Conservation (phyloP, 495 filamentous ascomycete species). For the Neurospora sp. region DNA sequence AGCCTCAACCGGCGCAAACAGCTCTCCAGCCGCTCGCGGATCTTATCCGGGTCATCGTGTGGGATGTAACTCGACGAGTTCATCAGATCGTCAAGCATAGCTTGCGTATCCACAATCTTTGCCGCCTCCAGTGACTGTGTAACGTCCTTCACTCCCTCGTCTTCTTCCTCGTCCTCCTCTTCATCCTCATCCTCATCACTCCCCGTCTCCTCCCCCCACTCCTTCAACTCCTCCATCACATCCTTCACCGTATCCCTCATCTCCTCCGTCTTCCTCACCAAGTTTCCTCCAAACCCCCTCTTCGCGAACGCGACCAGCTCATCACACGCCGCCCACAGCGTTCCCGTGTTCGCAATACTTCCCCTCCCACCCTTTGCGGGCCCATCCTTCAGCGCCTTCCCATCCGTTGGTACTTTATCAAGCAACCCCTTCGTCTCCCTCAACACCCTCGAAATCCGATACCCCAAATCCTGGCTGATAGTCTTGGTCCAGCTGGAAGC, state of each 20-base stretch:
- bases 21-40: conserved; percentile 47
- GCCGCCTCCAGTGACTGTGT: conserved; percentile 12
- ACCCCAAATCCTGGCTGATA: conserved; percentile 47
- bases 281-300: conserved; percentile 54
- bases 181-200: conserved; percentile 34
- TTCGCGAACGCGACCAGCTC: conserved; percentile 47
- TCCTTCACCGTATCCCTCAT: conserved; percentile 66
- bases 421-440: conserved; percentile 37
- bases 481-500: conserved; percentile 47
- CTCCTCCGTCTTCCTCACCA: conserved; percentile 52
- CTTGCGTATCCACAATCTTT: conserved; percentile 25
- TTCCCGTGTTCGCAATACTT: conserved; percentile 49
- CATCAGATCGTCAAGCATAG: conserved; percentile 47
- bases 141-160: conserved; percentile 13
- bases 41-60: conserved; percentile 41
- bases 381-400: conserved; percentile 40
- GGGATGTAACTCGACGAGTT: conserved; percentile 43
- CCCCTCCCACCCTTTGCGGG: conserved; percentile 11
- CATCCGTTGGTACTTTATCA: conserved; percentile 34
- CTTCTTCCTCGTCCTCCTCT: conserved; percentile 20
- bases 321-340: conserved; percentile 68
- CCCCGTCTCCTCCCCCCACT: conserved; percentile 65
- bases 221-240: conserved; percentile 71
- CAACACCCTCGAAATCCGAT: conserved; percentile 34
- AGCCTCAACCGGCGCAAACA: conserved; percentile 47